phyloP scores from a whole-genome alignment of 805 yeast genomes.

The Grigorovia yakushimaensis region DNA sequence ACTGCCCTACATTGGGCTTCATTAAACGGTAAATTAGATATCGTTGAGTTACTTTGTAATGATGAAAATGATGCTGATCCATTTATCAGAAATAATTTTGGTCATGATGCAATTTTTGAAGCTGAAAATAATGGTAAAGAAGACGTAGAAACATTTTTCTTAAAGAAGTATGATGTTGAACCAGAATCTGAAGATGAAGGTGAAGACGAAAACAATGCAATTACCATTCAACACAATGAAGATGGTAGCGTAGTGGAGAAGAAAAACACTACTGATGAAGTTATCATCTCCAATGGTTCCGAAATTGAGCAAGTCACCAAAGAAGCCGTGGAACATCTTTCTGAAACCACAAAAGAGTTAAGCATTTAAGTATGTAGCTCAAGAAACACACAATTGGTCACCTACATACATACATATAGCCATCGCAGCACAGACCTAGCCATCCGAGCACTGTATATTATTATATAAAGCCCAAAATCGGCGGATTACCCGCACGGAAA shows the following conservation, averaged over 20 bases:
- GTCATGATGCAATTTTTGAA: conserved; percentile 79
- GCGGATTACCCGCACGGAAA: not conserved
- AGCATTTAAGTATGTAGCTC: no score
- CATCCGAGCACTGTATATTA: no score
- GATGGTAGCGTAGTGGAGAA: conserved; percentile 22
- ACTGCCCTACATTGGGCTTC: conserved; percentile 97
- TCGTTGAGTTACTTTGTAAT: conserved; percentile 53
- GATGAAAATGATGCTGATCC: conserved; percentile 76
- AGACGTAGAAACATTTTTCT: conserved; percentile 68
- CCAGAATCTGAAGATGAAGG: conserved; percentile 46
- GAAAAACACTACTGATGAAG: conserved; percentile 34
- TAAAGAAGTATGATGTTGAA: conserved; percentile 62
- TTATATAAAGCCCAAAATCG: no score
- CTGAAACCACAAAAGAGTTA: conserved; percentile 24
- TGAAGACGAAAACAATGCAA: conserved; percentile 31
- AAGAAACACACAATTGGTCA: no score
- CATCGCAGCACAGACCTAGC: no score
- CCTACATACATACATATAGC: no score
- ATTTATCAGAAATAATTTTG: conserved; percentile 59
- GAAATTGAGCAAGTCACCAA: conserved; percentile 42
- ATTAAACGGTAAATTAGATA: conserved; percentile 68
- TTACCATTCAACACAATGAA: no score
- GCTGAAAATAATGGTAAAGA: conserved; percentile 74
- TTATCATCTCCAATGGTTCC: conserved; percentile 38
- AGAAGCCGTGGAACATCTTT: conserved; percentile 36